Base-by-base conservation (phyloP, 1,284 basidiomycete species). In the Naganishia sp. region DNA sequence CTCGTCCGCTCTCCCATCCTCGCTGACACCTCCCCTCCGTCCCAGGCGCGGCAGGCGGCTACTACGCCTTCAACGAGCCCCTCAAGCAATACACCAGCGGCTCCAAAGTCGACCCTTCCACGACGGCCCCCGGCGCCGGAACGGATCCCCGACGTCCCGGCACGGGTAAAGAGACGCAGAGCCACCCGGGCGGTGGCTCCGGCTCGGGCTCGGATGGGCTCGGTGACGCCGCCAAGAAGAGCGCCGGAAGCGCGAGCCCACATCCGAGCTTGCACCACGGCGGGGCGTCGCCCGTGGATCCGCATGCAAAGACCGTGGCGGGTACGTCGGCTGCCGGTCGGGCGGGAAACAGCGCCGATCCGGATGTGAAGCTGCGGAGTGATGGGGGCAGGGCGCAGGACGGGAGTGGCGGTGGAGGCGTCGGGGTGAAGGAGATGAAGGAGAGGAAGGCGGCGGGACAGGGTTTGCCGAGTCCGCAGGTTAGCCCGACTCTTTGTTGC, bases 341-440 rank as follows among this genome's bases (percentile, higher is more conserved):
- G 28, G 60, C 69, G 31, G 65, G 67, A 2, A 61, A 72, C 46
- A 73, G 73, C 39, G 75, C 71, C 57, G 75, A 75, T 65, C 72
- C 72, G 54, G 64, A 71, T 31, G 64, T 70, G 64, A 71, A 70
- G 68, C 70, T 69, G 23, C 60, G 69, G 3, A 57, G 55, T 7
- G 59, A 61, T 18, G 59, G 50, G 15, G 59, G 48, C 48, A 61
- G 44, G 46, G 63, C 65, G 23, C 73, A 74, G 6, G 74, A 75
- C 56, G 74, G 75, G 7, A 68, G 71, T 43, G 57, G 59, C 13
- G 72, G 72, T 16, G 75, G 75, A 31, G 75, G 76, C 25, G 65
- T 70, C 13, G 75, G 76, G 23, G 68, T 75, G 6, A 72, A 72
- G n/a, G 74, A 77, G 71, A 76, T 77, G 75, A 74, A 73, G 65